Percentiles rank a stretch among this genome's conserved stretches.
phyloP scores from a whole-genome alignment of 495 filamentous ascomycete genomes.

The Corynascus novoguineensis region DNA sequence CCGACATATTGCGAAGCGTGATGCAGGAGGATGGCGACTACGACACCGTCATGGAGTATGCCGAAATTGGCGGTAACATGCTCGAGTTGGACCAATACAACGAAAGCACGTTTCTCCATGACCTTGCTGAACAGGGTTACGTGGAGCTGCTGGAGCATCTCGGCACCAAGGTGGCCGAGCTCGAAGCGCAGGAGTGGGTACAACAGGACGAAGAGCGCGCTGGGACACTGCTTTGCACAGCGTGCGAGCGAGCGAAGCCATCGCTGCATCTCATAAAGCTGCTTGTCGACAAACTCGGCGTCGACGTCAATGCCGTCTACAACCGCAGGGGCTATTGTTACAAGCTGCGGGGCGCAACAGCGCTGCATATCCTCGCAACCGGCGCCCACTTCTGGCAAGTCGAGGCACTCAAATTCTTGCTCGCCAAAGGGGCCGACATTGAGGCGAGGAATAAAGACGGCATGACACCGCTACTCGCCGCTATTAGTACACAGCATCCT shows the following conservation, averaged over 20 bases:
- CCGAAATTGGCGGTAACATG: slow-evolving; percentile 4
- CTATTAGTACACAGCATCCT: not conserved
- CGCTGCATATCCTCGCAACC: slow-evolving; percentile 15
- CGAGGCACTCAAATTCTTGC: slow-evolving; percentile 16
- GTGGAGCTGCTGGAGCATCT: not conserved
- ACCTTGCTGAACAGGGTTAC: not conserved
- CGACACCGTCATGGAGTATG: slow-evolving; percentile 10
- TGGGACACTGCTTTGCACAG: not conserved
- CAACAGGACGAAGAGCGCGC: not conserved
- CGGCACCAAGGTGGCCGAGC: not conserved
- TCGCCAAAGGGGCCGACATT: slow-evolving; percentile 17
- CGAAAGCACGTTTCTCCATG: not conserved
- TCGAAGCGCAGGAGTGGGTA: slow-evolving; percentile 2
- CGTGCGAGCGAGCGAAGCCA: not conserved
- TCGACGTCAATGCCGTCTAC: slow-evolving; percentile 14
- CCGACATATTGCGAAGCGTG: not conserved
- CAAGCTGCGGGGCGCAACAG: slow-evolving; percentile 5
- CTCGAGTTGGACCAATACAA: not conserved
- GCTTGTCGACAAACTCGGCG: slow-evolving; percentile 10
- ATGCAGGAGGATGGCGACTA: slow-evolving; percentile 8
- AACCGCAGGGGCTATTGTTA: not conserved
- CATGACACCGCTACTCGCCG: slow-evolving; percentile 3
- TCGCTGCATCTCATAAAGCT: slow-evolving; percentile 9
- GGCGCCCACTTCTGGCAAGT: slow-evolving; percentile 13
- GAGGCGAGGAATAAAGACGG: slow-evolving; percentile 23